Evolutionary conservation across 805 yeast species (phyloP).

Genomic region (Yarrowia sp.): DNA sequence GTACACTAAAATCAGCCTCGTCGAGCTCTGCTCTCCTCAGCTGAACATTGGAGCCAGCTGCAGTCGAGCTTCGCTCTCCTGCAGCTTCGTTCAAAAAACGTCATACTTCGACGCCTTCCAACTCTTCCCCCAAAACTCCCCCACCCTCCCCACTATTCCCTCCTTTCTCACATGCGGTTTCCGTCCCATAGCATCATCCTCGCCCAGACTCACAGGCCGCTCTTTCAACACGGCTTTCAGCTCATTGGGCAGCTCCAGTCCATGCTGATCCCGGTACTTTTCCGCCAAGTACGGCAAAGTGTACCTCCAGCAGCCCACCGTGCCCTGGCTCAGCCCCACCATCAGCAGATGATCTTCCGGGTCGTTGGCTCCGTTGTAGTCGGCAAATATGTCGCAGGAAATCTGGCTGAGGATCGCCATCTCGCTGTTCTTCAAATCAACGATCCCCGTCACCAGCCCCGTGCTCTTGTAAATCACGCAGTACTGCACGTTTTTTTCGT

Average conservation of each 20-base stretch:
- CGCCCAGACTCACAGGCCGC: not conserved
- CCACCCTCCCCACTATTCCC: no score
- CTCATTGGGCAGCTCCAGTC: not conserved
- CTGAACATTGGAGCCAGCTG: no score
- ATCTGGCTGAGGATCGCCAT: not conserved
- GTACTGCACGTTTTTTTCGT: not conserved
- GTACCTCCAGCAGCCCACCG: conserved; percentile 7
- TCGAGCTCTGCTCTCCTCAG: no score
- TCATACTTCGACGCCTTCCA: no score
- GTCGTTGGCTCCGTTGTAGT: conserved; percentile 1
- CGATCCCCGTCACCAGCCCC: not conserved
- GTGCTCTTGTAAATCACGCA: conserved; percentile 9
- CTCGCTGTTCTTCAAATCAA: not conserved
- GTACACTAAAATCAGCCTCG: no score
- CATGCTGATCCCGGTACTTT: not conserved
- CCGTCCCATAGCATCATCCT: not conserved
- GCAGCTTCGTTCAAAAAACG: no score
- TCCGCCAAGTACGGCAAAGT: not conserved
- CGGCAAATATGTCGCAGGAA: not conserved
- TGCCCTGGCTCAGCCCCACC: not conserved
- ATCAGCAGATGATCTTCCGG: conserved; percentile 10
- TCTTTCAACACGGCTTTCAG: not conserved
- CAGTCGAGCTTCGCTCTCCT: no score
- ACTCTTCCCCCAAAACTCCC: no score
- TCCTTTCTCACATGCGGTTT: not conserved